These are phyloP conservation scores for Epicoccum sorghinum DNA, from an alignment of 2,329 filamentous ascomycete species.

Conservation along the genomic window DNA sequence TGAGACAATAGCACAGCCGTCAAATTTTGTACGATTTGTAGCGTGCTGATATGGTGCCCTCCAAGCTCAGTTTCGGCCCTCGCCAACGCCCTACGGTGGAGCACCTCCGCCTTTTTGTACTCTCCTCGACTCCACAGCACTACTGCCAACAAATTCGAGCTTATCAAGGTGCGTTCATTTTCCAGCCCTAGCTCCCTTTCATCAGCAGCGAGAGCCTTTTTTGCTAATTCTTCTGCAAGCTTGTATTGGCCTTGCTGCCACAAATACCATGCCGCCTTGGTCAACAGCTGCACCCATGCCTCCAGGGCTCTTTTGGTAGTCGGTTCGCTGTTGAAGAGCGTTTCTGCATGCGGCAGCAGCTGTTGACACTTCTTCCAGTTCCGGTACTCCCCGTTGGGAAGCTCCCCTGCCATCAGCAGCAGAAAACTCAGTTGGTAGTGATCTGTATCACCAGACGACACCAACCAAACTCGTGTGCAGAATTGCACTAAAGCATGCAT, in stretches of 20 bases:
- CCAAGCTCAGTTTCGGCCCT: too few species aligned
- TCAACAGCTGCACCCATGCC: constrained; percentile 19
- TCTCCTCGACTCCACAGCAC: too few species aligned
- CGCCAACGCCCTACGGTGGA: too few species aligned
- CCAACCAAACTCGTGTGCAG: constrained; percentile 23
- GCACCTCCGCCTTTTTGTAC: too few species aligned
- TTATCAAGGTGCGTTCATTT: too few species aligned
- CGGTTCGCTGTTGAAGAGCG: constrained; percentile 11
- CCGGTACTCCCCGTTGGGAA: constrained; percentile 16
- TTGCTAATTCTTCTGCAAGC: too few species aligned
- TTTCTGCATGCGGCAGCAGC: constrained; percentile 23
- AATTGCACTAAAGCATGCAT: constrained; percentile 22
- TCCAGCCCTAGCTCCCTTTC: too few species aligned
- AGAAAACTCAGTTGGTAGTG: constrained; percentile 20
- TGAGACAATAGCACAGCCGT: too few species aligned
- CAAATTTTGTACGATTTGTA: too few species aligned
- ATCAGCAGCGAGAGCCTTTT: too few species aligned
- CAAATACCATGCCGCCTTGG: constrained; percentile 17
- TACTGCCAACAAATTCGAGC: too few species aligned
- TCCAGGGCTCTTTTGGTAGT: constrained; percentile 3
- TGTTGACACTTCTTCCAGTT: constrained; percentile 21
- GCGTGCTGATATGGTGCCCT: too few species aligned
- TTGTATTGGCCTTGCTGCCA: constrained; percentile 12
- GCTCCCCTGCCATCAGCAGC: constrained; percentile 14
- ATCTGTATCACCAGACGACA: constrained; percentile 6